Conservation (phyloP, 139 green algal species). For the Monoraphidium neglectum region DNA sequence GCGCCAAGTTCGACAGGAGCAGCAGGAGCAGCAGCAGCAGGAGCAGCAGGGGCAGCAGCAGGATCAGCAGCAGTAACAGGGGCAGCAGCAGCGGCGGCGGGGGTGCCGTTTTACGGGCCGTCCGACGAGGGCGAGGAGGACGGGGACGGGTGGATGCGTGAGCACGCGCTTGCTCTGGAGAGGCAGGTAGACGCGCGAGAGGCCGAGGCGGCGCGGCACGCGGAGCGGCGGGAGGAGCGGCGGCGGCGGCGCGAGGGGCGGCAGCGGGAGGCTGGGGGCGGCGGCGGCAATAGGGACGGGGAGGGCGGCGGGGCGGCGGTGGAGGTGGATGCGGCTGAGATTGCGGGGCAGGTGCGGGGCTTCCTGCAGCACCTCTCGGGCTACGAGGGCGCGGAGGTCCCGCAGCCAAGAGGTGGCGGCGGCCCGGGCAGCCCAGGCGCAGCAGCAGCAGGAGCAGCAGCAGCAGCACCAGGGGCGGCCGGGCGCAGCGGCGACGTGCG, state of each 20-base stretch:
- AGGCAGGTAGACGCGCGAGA: slow-evolving; percentile 41
- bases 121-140: slow-evolving; percentile 21
- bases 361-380: slow-evolving; percentile 52
- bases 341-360: slow-evolving; percentile 39
- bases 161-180: slow-evolving; percentile 42
- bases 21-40: background rate
- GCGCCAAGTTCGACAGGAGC: background rate
- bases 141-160: slow-evolving; percentile 52
- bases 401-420: slow-evolving; percentile 1
- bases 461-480: slow-evolving; percentile 6
- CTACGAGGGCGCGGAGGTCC: slow-evolving; percentile 55
- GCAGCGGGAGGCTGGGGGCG: background rate
- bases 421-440: slow-evolving; percentile 2
- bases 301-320: background rate
- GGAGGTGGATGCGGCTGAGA: slow-evolving; percentile 46
- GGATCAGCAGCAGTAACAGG: background rate
- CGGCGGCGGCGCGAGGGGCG: background rate
- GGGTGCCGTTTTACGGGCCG: background rate
- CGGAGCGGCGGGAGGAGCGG: background rate
- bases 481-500: background rate
- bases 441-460: slow-evolving; percentile 31
- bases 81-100: background rate
- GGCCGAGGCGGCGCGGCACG: slow-evolving; percentile 1
- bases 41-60: slow-evolving; percentile 8
- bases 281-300: background rate